Evolutionary conservation across 352 stramenopile species (phyloP).

Genomic region (Pythium phragmiticola): DNA sequence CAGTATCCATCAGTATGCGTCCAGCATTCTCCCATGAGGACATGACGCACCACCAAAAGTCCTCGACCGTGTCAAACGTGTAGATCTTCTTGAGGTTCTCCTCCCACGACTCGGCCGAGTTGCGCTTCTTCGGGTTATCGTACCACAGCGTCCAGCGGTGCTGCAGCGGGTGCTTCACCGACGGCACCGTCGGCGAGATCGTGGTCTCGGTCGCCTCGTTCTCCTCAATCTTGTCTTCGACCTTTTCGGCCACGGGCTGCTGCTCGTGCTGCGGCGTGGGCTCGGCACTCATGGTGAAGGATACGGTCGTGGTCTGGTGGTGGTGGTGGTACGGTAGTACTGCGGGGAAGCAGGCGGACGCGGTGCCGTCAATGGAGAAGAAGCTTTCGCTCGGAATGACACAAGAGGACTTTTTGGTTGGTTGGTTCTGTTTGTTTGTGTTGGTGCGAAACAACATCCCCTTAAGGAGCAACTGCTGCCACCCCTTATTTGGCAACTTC

Average conservation of each 20-base stretch:
- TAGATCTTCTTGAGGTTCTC: conserved; percentile 92
- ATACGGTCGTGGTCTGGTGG: neutral
- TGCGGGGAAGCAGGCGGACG: neutral
- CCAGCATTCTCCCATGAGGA: neutral
- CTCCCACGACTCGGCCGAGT: conserved; percentile 86
- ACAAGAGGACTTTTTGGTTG: conserved; percentile 28
- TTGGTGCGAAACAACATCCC: conserved; percentile 3
- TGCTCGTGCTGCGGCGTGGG: conserved; percentile 31
- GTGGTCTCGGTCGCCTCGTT: conserved; percentile 29
- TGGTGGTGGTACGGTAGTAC: neutral
- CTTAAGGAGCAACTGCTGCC: conserved; percentile 18
- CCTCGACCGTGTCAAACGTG: conserved; percentile 94
- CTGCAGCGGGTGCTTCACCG: conserved; percentile 81
- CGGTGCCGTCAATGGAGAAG: neutral
- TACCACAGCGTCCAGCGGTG: conserved; percentile 90
- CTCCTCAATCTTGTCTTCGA: conserved; percentile 32
- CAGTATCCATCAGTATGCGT: neutral
- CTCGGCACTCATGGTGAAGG: conserved; percentile 29
- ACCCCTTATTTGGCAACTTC: conserved; percentile 16
- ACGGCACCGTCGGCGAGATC: conserved; percentile 30
- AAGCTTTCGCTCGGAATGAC: conserved; percentile 17
- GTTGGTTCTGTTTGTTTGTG: conserved; percentile 30
- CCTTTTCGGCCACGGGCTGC: conserved; percentile 36
- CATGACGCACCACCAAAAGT: conserved; percentile 93
- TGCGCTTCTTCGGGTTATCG: conserved; percentile 89